phyloP scores from a whole-genome alignment of 2,329 filamentous ascomycete species.

The Aspergillus fumigatiaffinis region DNA sequence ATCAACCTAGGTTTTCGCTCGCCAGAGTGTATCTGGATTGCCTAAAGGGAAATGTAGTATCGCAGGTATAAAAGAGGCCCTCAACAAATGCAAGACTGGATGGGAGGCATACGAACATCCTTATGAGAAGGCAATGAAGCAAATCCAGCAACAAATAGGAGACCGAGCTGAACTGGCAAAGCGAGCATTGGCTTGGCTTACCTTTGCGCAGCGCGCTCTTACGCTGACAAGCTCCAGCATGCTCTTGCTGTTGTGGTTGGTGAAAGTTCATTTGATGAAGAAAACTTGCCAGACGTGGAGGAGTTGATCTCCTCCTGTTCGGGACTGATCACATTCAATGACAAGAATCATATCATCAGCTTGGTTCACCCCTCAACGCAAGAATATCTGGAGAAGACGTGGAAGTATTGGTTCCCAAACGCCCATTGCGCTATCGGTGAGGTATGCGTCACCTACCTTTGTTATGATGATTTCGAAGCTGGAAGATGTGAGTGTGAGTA shows the following conservation, averaged over 20 bases:
- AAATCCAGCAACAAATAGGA: slow-evolving; percentile 2
- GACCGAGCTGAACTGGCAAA: background rate
- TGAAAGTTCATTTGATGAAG: slow-evolving; percentile 19
- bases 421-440: background rate
- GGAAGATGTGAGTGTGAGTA: background rate
- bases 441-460: background rate
- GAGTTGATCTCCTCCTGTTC: slow-evolving; percentile 18
- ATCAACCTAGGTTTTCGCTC: slow-evolving; percentile 9
- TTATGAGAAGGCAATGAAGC: background rate
- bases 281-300: slow-evolving; percentile 18
- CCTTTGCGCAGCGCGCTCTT: slow-evolving; percentile 5
- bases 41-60: background rate
- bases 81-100: slow-evolving; percentile 28
- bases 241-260: slow-evolving; percentile 17
- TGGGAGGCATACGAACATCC: slow-evolving; percentile 13
- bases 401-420: slow-evolving; percentile 15
- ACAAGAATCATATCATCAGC: slow-evolving; percentile 15
- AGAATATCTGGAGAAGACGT: slow-evolving; percentile 43
- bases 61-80: slow-evolving; percentile 27
- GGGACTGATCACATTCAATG: slow-evolving; percentile 20
- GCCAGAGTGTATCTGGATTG: slow-evolving; percentile 8
- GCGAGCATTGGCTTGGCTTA: slow-evolving; percentile 8
- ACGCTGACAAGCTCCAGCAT: slow-evolving; percentile 11
- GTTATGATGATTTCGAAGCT: background rate
- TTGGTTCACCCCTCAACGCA: slow-evolving; percentile 47